phyloP scores from a whole-genome alignment of 2,329 filamentous ascomycete genomes.

The Ophiocordyceps unilateralis region DNA sequence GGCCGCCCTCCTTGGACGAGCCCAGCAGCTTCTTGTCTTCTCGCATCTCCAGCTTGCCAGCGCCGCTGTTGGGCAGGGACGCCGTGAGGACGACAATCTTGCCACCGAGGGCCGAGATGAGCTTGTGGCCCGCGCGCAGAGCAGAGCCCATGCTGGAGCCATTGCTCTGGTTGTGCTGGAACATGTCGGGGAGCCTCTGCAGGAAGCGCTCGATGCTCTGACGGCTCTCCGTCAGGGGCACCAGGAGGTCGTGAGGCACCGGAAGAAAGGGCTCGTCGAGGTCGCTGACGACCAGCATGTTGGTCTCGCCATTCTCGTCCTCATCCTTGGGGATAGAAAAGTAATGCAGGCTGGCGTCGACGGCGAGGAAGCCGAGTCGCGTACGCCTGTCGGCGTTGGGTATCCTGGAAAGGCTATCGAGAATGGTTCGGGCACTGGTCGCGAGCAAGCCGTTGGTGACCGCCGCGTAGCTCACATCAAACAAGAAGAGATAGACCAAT shows the following conservation, averaged over 20 bases:
- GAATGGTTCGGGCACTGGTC: constrained; percentile 80
- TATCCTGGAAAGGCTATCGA: constrained; percentile 90
- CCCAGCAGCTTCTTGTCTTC: constrained; percentile 94
- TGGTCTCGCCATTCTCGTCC: constrained; percentile 69
- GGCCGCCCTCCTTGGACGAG: constrained; percentile 73
- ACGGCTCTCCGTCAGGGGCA: constrained; percentile 75
- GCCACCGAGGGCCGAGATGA: constrained; percentile 84
- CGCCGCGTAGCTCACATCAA: constrained; percentile 83
- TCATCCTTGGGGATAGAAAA: constrained; percentile 85
- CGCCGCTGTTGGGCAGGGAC: constrained; percentile 75
- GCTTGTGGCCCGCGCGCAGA: constrained; percentile 80
- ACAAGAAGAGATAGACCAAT: constrained; percentile 85
- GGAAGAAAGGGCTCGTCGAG: constrained; percentile 93
- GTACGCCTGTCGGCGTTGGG: constrained; percentile 94
- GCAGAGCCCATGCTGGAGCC: constrained; percentile 92
- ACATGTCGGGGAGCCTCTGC: constrained; percentile 85
- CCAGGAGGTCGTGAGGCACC: constrained; percentile 78
- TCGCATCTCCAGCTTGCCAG: constrained; percentile 78
- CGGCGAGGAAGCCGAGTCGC: constrained; percentile 82
- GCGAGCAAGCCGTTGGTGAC: constrained; percentile 83
- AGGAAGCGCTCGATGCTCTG: constrained; percentile 86
- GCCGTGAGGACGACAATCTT: constrained; percentile 89
- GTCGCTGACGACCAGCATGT: constrained; percentile 87
- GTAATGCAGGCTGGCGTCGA: constrained; percentile 89
- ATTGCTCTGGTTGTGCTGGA: constrained; percentile 79